Conservation (phyloP, 2,329 filamentous ascomycete genomes). For the Laburnicola sp. region DNA sequence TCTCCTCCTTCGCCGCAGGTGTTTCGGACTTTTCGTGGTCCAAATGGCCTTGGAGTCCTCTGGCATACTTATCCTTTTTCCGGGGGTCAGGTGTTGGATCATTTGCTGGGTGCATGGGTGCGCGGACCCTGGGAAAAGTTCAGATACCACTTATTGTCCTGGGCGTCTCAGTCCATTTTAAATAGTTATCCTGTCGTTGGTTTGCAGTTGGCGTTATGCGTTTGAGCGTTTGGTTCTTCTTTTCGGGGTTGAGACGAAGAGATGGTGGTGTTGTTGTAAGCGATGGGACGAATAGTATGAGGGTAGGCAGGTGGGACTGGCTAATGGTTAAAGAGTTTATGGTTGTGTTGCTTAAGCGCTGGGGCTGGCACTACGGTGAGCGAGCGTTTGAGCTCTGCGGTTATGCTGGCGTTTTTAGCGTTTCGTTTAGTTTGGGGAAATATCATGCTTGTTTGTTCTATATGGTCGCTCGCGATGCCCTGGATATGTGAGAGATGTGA, state of each 20-base stretch:
- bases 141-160: slow-evolving; percentile 22
- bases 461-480: too few relatives aligned
- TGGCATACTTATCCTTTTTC: slow-evolving; percentile 10
- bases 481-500: too few relatives aligned
- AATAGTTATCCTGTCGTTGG: background rate
- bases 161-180: slow-evolving; percentile 9
- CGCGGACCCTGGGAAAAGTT: slow-evolving; percentile 21
- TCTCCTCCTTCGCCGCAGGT: slow-evolving; percentile 5
- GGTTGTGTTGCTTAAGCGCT: too few relatives aligned
- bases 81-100: slow-evolving; percentile 7
- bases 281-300: background rate
- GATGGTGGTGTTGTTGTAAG: background rate
- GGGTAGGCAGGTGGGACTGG: too few relatives aligned
- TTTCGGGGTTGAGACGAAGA: background rate
- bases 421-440: too few relatives aligned
- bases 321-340: too few relatives aligned
- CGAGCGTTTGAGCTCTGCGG: too few relatives aligned
- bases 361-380: too few relatives aligned
- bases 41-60: background rate
- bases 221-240: slow-evolving; percentile 1
- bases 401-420: too few relatives aligned
- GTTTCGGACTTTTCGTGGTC: background rate
- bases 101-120: background rate
- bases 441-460: too few relatives aligned
- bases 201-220: slow-evolving; percentile 4